These are phyloP conservation scores for Paramyrothecium roridum DNA, from an alignment of 2,329 filamentous ascomycete species.

Conservation along the genomic window DNA sequence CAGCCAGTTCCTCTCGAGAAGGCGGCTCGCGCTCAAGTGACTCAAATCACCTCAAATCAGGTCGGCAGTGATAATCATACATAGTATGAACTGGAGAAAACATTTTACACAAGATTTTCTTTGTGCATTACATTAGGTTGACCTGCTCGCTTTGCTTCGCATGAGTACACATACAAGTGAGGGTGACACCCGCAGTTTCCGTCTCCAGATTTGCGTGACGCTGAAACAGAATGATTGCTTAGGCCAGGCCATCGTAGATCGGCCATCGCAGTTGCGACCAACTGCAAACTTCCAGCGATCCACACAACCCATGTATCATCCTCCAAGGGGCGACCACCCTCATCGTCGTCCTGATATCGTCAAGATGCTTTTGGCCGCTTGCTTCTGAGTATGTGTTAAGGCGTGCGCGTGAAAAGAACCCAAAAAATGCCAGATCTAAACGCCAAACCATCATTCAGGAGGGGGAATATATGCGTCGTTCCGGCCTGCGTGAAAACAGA, in stretches of 20 bases:
- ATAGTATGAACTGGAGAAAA: too few relatives aligned
- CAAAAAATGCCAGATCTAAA: conserved; percentile 18
- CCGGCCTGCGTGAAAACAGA: conserved; percentile 10
- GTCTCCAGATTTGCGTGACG: background rate
- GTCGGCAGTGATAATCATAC: too few relatives aligned
- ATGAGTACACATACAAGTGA: background rate
- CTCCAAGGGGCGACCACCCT: too few relatives aligned
- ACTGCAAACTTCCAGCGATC: too few relatives aligned
- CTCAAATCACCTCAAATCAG: too few relatives aligned
- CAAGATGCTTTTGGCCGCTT: background rate
- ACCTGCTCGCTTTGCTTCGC: background rate
- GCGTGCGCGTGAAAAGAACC: background rate
- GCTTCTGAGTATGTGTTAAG: background rate
- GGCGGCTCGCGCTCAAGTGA: too few relatives aligned
- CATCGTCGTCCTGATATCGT: background rate
- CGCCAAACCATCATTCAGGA: conserved; percentile 21
- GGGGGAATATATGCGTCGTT: conserved; percentile 23
- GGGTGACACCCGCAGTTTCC: background rate
- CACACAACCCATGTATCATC: background rate
- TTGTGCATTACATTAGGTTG: background rate
- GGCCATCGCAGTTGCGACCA: too few relatives aligned
- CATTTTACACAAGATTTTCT: background rate
- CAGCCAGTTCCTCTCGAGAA: too few relatives aligned
- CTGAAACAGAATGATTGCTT: background rate
- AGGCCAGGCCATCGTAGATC: background rate